Evolutionary conservation across 495 filamentous ascomycete species (phyloP), one percentile per base, ranked within the genome.

Genomic region (Amorphotheca resinae): DNA sequence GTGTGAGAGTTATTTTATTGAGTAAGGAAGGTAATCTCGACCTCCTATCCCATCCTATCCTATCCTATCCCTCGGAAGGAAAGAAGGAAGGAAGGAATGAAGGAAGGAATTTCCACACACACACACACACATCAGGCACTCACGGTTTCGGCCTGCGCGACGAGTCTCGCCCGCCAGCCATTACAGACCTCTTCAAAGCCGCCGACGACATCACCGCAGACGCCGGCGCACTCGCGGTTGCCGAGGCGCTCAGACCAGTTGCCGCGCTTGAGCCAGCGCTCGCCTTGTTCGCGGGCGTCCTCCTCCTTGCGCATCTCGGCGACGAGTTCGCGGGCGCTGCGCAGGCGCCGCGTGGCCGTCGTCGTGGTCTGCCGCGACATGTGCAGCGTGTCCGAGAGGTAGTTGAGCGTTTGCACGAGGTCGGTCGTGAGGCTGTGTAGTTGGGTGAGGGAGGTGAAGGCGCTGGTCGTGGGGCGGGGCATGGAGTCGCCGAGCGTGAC

Each of bases 141-240:
- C 21, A 50, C 45, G 1, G 36, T 40, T 31, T 54, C 51, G 0
- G 51, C 69, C 44, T 69, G 66, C 12, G 67, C 64, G 23, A 72
- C 50, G 33, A 76, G 53, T 25, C 69, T 60, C 32, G 62, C 61
- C 37, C 72, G 59, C 70, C 69, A 74, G 12, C 50, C 57, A 36
- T 76, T 77, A 60, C 86, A 94, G 0, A 87, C 76, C 46, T 80
- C 76, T 61, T 94, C 91, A 59, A 96, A 96, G 7, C 88, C 91
- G 23, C 79, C 83, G 11, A 94, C 78, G 16, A 98, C 87, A 48
- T 89, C 87, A 1, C 75, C 69, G 66, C 82, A 95, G 31, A 81
- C 80, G 33, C 67, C 65, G 18, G 77, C 84, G 47, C 85, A 87
- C 59, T 93, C 84, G 26, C 91, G 72, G 30, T 74, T 76, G 42